Percentiles rank a stretch among this genome's conserved stretches.
These are phyloP conservation scores for Lolium multiflorum DNA, from an alignment of 176 grass and related monocot species.

Conservation along the genomic window DNA sequence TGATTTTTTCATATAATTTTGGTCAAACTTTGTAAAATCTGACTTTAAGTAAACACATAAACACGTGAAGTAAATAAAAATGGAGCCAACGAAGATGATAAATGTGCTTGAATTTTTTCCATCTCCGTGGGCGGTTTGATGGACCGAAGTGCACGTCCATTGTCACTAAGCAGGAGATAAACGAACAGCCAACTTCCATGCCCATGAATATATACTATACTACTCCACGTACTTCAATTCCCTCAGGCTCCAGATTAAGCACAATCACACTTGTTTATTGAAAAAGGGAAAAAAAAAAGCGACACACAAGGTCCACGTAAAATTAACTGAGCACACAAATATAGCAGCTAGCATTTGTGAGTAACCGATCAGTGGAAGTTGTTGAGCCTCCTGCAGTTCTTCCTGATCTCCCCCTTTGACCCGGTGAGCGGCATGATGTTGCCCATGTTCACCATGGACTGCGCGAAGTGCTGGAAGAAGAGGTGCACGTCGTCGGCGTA, in stretches of 20 bases:
- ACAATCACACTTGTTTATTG: slow-evolving; percentile 50
- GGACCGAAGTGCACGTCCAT: background rate
- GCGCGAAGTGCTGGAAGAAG: slow-evolving; percentile 85
- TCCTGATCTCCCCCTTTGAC: slow-evolving; percentile 72
- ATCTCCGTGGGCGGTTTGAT: background rate
- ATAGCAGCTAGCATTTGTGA: background rate
- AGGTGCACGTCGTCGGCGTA: slow-evolving; percentile 68
- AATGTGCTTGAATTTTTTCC: background rate
- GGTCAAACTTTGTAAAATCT: too few relatives aligned
- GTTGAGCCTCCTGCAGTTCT: slow-evolving; percentile 92
- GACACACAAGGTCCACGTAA: background rate
- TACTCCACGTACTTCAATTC: background rate
- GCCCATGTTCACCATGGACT: slow-evolving; percentile 95
- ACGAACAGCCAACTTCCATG: background rate
- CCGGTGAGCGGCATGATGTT: slow-evolving; percentile 76
- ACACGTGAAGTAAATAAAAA: too few relatives aligned
- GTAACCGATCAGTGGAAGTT: slow-evolving; percentile 26
- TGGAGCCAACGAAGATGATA: background rate
- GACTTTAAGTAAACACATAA: too few relatives aligned
- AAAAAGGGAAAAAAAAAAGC: background rate
- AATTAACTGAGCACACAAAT: background rate
- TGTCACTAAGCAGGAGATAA: background rate
- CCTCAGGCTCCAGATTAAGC: background rate
- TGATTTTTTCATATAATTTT: too few relatives aligned
- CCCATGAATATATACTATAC: too few relatives aligned